Conservation (phyloP, 768 basidiomycete species). For the Phylloporus rhodoxanthus region DNA sequence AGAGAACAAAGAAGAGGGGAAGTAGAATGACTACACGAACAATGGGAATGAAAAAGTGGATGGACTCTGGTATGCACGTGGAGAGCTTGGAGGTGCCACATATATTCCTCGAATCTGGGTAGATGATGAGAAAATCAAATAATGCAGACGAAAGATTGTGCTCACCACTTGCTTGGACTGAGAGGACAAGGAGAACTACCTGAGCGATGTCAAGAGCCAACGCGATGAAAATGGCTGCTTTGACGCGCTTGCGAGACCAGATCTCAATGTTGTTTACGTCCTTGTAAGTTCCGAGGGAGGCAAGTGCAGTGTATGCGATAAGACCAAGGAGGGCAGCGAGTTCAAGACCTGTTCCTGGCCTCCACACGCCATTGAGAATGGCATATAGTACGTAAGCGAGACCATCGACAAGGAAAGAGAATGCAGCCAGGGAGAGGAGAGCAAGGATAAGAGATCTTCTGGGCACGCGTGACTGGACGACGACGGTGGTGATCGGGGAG, state of each 20-base stretch:
- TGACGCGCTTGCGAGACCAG: constrained; percentile 59
- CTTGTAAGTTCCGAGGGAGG: constrained; percentile 74
- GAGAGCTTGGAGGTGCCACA: constrained; percentile 22
- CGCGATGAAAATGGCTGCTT: constrained; percentile 45
- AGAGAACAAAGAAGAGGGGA: constrained; percentile 54
- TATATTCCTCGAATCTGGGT: constrained; percentile 14
- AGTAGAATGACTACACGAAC: constrained; percentile 61
- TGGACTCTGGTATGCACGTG: constrained; percentile 31
- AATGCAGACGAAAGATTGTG: constrained; percentile 4
- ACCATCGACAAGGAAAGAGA: constrained; percentile 76
- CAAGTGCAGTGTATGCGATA: constrained; percentile 63
- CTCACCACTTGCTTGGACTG: constrained; percentile 33
- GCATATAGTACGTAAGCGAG: constrained; percentile 61
- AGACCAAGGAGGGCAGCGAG: constrained; percentile 64
- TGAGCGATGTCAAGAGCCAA: constrained; percentile 57
- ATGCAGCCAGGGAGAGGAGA: constrained; percentile 61
- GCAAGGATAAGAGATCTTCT: constrained; percentile 70
- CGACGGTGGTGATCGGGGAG: constrained; percentile 71
- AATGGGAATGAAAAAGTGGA: constrained; percentile 53
- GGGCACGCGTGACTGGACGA: constrained; percentile 66
- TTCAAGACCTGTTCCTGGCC: constrained; percentile 55
- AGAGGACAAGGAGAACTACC: constrained; percentile 47
- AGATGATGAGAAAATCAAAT: not conserved
- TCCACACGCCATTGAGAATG: constrained; percentile 64
- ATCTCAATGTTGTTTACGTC: constrained; percentile 65